Evolutionary conservation across 2,329 filamentous ascomycete species (phyloP), one percentile per base, ranked within the genome.

Genomic region (Colletotrichum godetiae): DNA sequence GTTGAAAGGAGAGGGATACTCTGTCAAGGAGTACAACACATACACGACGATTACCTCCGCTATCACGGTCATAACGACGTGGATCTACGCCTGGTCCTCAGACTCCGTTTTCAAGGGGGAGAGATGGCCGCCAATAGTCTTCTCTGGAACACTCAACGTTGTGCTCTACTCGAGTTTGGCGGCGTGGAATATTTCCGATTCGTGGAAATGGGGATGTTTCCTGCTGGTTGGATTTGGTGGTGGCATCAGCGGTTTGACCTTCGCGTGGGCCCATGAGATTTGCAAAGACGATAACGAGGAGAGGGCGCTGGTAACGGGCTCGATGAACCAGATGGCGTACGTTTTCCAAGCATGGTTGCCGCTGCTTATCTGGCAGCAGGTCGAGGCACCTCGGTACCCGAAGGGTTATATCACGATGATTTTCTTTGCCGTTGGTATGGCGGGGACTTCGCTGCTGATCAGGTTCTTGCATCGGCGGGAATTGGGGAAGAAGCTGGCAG

Each of bases 341-440:
- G 90, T 93, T 1, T 81, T 94, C 56, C 91, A 93, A 77, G 90
- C 91, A 0, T 94, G 92, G 92, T 79, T 94, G 55, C 92, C 92
- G 7, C 84, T 92, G 37, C 78, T 92, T 10, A 86, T 92, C 11
- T 93, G 91, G 91, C 88, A 91, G 81, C 89, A 91, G 77, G 84
- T 91, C 0, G 90, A 92, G 69, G 89, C 87, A 0, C 91, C 91
- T 0, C 75, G 82, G 56, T 93, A 92, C 68, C 83, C 81, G 0
- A 92, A 92, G 76, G 91, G 91, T 0, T 92, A 88, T 63, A 85
- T 89, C 11, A 91, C 90, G 0, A 86, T 87, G 75, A 81, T 88
- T 5, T 83, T 85, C 6, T 77, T 92, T 46, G 84, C 86, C 0
- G 78, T 85, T 0, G 80, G 81, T 1, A 76, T 92, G 64, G 91